These are phyloP conservation scores for Biancaea sappan DNA, from an alignment of 306 rosid species.

Conservation along the genomic window DNA sequence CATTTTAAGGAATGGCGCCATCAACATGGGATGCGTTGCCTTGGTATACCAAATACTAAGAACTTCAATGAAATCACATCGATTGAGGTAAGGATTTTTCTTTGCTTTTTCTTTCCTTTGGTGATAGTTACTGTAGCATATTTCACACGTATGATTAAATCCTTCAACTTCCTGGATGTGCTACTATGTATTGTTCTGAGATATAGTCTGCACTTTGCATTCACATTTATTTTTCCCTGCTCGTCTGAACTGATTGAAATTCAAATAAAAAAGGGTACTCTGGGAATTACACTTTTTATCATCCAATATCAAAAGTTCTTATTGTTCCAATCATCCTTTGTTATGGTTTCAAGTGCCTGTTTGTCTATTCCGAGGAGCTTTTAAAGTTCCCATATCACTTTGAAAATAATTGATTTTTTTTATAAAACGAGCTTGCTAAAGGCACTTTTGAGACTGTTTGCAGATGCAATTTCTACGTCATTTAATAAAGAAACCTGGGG, in stretches of 20 bases:
- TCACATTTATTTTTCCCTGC: background rate
- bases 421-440: no score
- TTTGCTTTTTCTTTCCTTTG: conserved; percentile 11
- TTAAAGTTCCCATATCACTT: background rate
- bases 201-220: background rate
- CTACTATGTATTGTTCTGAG: background rate
- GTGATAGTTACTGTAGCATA: background rate
- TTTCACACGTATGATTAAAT: background rate
- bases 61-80: conserved; percentile 96
- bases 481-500: background rate
- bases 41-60: conserved; percentile 97
- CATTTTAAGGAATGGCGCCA: conserved; percentile 99
- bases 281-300: background rate
- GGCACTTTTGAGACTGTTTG: conserved; percentile 10
- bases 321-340: background rate
- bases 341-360: conserved; percentile 3
- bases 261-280: background rate
- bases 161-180: background rate
- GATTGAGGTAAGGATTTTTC: conserved; percentile 66
- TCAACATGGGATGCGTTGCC: conserved; percentile 99
- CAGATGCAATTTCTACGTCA: background rate
- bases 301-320: background rate
- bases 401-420: no score
- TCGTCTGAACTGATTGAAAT: background rate
- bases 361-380: background rate